Conservation (phyloP, 2,329 filamentous ascomycete species). For the Cercospora citrullina region DNA sequence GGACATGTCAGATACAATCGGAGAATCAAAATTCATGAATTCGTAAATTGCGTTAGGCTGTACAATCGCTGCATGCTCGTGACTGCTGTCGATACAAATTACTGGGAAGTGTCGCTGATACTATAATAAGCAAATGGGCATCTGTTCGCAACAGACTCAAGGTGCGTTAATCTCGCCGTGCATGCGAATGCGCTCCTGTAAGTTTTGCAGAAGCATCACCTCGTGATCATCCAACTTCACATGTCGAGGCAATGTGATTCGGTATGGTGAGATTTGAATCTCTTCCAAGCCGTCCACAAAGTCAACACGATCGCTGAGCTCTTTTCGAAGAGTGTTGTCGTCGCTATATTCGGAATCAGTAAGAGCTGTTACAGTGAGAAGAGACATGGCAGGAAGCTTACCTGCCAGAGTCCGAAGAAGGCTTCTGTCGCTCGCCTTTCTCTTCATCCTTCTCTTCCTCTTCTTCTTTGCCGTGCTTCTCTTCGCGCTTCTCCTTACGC, state of each 20-base stretch:
- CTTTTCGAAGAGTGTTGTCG: conserved; percentile 25
- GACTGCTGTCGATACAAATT: background rate
- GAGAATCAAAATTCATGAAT: background rate
- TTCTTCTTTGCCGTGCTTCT: background rate
- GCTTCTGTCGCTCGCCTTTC: conserved; percentile 13
- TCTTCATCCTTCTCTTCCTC: conserved; percentile 18
- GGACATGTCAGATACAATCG: background rate
- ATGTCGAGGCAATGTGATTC: conserved; percentile 40
- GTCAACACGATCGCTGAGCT: conserved; percentile 25
- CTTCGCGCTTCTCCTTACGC: conserved; percentile 22
- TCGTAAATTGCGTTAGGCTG: background rate
- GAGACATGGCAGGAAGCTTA: background rate
- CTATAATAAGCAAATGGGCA: background rate
- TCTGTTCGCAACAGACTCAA: background rate
- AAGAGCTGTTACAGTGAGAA: no score
- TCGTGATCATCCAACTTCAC: conserved; percentile 42
- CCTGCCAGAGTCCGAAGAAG: conserved; percentile 25
- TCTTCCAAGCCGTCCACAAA: conserved; percentile 23
- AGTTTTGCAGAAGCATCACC: conserved; percentile 38
- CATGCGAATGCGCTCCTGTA: conserved; percentile 38
- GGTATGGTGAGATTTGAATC: conserved; percentile 38
- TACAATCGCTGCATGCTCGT: background rate
- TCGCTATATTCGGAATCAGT: background rate
- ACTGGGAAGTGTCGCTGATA: background rate
- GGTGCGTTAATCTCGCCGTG: conserved; percentile 17